Evolutionary conservation across 371 early-diverging fungal species (phyloP).

Genomic region (Sanchytrium tribonematis): DNA sequence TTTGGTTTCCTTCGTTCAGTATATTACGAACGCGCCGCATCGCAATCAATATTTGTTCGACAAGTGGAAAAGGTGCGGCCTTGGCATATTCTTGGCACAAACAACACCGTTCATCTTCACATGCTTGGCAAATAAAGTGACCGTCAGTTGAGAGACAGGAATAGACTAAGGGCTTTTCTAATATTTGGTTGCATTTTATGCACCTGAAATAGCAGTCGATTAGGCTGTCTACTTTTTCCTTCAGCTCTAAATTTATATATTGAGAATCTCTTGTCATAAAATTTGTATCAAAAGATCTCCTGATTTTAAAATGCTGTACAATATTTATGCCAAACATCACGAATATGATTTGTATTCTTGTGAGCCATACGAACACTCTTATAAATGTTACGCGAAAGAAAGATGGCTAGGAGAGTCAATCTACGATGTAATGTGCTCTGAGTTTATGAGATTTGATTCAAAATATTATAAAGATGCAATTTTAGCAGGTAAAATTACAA

Average conservation of each 20-base stretch:
- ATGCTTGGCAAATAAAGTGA: not conserved
- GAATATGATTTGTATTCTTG: not conserved
- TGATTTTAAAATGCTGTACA: not conserved
- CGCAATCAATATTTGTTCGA: not conserved
- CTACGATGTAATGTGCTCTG: constrained; percentile 10
- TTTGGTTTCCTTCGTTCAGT: not conserved
- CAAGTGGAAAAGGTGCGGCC: not conserved
- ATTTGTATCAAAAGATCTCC: not conserved
- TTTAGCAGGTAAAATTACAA: constrained; percentile 11
- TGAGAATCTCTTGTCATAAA: not conserved
- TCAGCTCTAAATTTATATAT: not conserved
- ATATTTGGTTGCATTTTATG: not conserved
- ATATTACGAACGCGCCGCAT: not conserved
- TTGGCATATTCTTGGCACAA: not conserved
- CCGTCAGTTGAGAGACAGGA: not conserved
- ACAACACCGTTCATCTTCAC: not conserved
- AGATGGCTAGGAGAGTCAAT: constrained; percentile 13
- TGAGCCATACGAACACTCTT: constrained; percentile 9
- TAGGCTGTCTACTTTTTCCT: not conserved
- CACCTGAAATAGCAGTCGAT: not conserved
- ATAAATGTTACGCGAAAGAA: constrained; percentile 9
- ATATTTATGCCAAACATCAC: not conserved
- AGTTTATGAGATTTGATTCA: constrained; percentile 11
- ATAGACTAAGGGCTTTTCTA: not conserved
- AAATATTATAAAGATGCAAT: constrained; percentile 14